phyloP scores from a whole-genome alignment of 2,329 filamentous ascomycete species.

The Allantophomopsis cytisporea region DNA sequence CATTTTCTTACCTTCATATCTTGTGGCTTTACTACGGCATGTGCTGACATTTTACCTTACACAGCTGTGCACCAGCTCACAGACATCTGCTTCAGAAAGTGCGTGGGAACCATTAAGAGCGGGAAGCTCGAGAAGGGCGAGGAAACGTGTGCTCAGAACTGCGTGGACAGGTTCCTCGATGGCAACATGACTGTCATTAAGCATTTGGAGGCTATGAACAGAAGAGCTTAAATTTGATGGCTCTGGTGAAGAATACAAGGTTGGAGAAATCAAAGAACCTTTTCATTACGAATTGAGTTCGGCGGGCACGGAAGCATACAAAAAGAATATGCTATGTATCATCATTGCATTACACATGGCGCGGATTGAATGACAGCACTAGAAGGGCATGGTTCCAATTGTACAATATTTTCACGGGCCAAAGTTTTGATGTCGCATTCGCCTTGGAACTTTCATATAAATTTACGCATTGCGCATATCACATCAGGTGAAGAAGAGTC shows the following conservation, averaged over 20 bases:
- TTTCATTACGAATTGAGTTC: too few relatives aligned
- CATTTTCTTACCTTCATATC: neutral
- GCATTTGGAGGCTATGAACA: slow-evolving; percentile 56
- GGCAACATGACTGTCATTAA: slow-evolving; percentile 73
- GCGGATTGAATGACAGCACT: too few relatives aligned
- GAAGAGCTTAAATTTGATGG: neutral
- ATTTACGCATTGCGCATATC: too few relatives aligned
- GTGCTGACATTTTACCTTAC: slow-evolving; percentile 1
- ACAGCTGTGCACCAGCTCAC: slow-evolving; percentile 51
- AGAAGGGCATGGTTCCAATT: too few relatives aligned
- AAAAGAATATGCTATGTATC: too few relatives aligned
- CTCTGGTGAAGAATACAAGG: too few relatives aligned
- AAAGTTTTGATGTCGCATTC: too few relatives aligned
- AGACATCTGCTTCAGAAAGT: slow-evolving; percentile 91
- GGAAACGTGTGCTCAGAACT: slow-evolving; percentile 78
- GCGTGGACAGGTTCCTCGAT: slow-evolving; percentile 88
- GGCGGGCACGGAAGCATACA: too few relatives aligned
- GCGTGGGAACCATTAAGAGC: slow-evolving; percentile 60
- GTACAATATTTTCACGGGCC: too few relatives aligned
- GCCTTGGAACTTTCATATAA: too few relatives aligned
- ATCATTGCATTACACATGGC: too few relatives aligned
- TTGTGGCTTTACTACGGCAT: neutral
- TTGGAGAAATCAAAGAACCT: too few relatives aligned
- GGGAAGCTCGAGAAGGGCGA: slow-evolving; percentile 64
- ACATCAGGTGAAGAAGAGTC: neutral